Evolutionary conservation across 768 basidiomycete species (phyloP).

Genomic region (Tylopilus rubrobrunneus): DNA sequence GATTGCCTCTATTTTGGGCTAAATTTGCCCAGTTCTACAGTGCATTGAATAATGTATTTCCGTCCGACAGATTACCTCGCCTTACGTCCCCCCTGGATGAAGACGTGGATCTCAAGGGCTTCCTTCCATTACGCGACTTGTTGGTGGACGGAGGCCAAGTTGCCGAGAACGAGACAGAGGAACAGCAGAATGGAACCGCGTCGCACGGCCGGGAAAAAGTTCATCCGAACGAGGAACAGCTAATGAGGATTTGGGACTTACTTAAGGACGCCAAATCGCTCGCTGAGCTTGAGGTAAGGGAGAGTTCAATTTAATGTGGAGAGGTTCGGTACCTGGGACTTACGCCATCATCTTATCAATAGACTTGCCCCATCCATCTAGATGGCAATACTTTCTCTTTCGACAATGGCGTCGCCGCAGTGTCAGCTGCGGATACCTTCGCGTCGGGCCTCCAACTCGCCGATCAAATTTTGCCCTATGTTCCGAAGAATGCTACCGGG

Average conservation of each 20-base stretch:
- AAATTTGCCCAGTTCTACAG: constrained; percentile 64
- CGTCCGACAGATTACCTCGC: constrained; percentile 52
- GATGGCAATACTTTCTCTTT: constrained; percentile 22
- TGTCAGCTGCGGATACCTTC: constrained; percentile 6
- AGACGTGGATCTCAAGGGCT: constrained; percentile 85
- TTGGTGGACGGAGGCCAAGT: constrained; percentile 36
- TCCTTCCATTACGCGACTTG: constrained; percentile 70
- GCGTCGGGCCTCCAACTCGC: not conserved
- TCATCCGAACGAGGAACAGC: constrained; percentile 92
- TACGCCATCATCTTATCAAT: constrained; percentile 10
- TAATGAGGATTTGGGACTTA: constrained; percentile 90
- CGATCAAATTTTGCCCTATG: constrained; percentile 18
- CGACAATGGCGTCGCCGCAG: constrained; percentile 1
- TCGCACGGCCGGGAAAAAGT: constrained; percentile 41
- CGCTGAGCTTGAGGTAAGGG: constrained; percentile 51
- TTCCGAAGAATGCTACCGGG: not conserved
- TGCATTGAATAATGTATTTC: constrained; percentile 64
- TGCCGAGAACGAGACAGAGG: constrained; percentile 21
- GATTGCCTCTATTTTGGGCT: constrained; percentile 61
- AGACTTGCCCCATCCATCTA: constrained; percentile 26
- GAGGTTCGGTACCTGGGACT: constrained; percentile 9
- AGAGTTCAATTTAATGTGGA: constrained; percentile 16
- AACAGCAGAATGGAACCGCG: constrained; percentile 21
- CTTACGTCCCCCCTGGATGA: constrained; percentile 74
- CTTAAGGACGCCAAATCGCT: constrained; percentile 66